Conservation (phyloP, 1,284 basidiomycete genomes). For the Melampsora medusae region DNA sequence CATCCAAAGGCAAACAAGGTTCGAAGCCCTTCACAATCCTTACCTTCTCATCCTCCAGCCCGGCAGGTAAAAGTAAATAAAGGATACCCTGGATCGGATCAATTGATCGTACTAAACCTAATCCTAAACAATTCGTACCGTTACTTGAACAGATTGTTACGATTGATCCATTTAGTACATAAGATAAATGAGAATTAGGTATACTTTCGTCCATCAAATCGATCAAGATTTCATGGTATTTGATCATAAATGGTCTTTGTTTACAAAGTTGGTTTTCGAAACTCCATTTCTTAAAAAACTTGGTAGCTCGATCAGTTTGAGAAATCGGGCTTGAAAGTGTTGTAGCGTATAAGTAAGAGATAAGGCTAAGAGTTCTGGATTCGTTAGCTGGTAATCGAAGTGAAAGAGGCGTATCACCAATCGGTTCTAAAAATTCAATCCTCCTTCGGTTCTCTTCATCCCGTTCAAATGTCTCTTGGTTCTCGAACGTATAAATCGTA, state of each 20-base stretch:
- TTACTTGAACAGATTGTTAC: neutral
- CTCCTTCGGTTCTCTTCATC: neutral
- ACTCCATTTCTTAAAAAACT: neutral
- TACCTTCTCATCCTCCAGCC: neutral
- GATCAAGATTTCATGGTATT: neutral
- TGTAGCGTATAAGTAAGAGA: constrained; percentile 30
- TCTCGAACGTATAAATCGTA: constrained; percentile 18
- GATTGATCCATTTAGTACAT: neutral
- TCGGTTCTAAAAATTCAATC: constrained; percentile 15
- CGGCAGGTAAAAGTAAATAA: neutral
- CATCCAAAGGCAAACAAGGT: neutral
- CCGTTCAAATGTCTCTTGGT: neutral
- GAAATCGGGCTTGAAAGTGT: neutral
- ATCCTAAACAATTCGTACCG: neutral
- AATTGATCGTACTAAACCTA: neutral
- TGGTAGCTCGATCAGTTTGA: neutral
- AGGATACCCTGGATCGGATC: neutral
- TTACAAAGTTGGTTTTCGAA: neutral
- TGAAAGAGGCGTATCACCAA: constrained; percentile 32
- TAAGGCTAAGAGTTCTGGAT: constrained; percentile 10
- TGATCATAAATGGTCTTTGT: neutral
- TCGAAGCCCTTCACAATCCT: neutral
- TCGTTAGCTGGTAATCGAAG: constrained; percentile 18
- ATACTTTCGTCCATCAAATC: neutral
- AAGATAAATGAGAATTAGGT: neutral